Evolutionary conservation across 768 basidiomycete species (phyloP).

Genomic region (Boletales sp.): DNA sequence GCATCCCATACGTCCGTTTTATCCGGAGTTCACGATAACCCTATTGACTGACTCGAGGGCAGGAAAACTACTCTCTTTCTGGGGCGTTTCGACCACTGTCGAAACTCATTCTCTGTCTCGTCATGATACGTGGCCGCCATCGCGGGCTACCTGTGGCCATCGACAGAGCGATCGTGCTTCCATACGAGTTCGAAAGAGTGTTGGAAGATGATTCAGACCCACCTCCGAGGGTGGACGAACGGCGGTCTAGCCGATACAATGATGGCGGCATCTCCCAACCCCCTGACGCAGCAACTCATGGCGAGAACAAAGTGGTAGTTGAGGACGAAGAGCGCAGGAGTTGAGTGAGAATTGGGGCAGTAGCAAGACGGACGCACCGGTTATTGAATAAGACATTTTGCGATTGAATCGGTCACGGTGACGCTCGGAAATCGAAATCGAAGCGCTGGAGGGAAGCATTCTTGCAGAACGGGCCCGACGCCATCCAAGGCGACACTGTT

Average conservation of each 20-base stretch:
- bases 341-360: neutral
- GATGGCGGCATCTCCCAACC: neutral
- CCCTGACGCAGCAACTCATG: neutral
- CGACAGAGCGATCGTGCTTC: slow-evolving; percentile 82
- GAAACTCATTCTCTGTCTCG: slow-evolving; percentile 79
- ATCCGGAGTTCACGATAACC: neutral
- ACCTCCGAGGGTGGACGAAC: slow-evolving; percentile 9
- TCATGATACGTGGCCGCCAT: slow-evolving; percentile 94
- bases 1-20: slow-evolving; percentile 67
- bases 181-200: slow-evolving; percentile 52
- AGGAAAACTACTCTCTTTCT: slow-evolving; percentile 81
- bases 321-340: neutral
- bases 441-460: no score
- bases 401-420: no score
- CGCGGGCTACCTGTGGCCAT: slow-evolving; percentile 86
- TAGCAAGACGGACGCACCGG: neutral
- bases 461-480: no score
- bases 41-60: slow-evolving; percentile 3
- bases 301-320: neutral
- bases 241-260: slow-evolving; percentile 3
- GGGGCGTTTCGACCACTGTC: slow-evolving; percentile 78
- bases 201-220: slow-evolving; percentile 10
- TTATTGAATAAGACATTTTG: no score
- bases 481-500: no score
- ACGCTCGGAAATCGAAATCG: no score